Base-by-base conservation (phyloP, 2,329 filamentous ascomycete species). In the Didymella arachidicola region DNA sequence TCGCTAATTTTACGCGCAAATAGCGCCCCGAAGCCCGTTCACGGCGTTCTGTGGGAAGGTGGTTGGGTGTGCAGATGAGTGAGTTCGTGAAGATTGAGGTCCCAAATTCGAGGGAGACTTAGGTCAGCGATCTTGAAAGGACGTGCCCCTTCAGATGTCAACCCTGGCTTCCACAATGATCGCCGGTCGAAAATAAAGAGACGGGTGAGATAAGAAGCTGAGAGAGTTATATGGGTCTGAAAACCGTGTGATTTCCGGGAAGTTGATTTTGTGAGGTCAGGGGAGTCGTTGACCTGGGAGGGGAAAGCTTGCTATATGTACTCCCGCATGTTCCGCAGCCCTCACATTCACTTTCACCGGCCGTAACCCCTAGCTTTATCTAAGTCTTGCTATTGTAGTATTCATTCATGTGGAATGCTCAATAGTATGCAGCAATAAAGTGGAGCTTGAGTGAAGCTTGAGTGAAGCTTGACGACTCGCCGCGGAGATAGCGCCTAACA, bases 41-140 rank as follows among this genome's bases (percentile, higher is more conserved):
- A 68, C 66, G 69, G 62, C 63, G 70, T 64, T 67, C 61, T 53
- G 69, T 57, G 62, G 60, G 67, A 65, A 62, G 67, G 66, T 65
- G 64, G 67, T 71, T 57, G 66, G 51, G 63, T 56, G 60, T 59
- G 56, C 62, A 60, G 51, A 66, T 60, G 67, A 60, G 56, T 59
- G 56, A 63, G 60, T 59, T 62, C 60, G 44, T 42, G 52, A 69
- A 71, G 64, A 65, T 69, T 67, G 22, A 22, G 22, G 22, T 22
- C 60, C 61, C 65, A 59, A 63, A 58, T 56, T 64, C 61, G 63
- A 66, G 55, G 61, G 49, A 53, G 61, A 65, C 62, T 60, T 61
- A 62, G 56, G 60, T 59, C 58, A 60, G 60, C 59, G 50, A 50
- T 43, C 56, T 46, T 53, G 44, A 10, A 44, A 55, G 47, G 53